Percentiles rank a stretch among this genome's conserved stretches.
Evolutionary conservation across 2,329 filamentous ascomycete genomes (phyloP).

Genomic region (Ophidiomyces ophidiicola): DNA sequence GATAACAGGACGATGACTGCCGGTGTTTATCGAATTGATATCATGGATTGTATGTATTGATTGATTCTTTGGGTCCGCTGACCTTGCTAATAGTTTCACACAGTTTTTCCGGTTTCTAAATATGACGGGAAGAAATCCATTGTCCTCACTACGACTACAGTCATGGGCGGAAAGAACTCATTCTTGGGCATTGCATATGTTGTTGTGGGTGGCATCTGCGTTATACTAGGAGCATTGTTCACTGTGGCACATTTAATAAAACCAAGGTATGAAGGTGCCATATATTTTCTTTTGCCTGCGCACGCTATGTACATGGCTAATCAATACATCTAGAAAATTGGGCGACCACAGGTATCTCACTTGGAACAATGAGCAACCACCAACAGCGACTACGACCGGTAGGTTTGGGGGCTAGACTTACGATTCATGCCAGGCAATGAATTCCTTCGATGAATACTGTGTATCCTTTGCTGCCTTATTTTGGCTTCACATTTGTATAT

Average conservation of each 20-base stretch:
- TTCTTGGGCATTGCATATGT: conserved; percentile 95
- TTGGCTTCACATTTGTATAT: neutral
- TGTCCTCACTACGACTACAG: conserved; percentile 74
- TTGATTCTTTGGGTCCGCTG: conserved; percentile 1
- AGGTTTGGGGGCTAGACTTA: conserved; percentile 20
- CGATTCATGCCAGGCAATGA: neutral
- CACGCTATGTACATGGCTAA: conserved; percentile 4
- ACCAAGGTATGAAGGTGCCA: conserved; percentile 52
- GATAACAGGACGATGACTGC: conserved; percentile 53
- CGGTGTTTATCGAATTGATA: conserved; percentile 65
- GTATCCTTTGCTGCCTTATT: neutral
- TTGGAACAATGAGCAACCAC: conserved; percentile 68
- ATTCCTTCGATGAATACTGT: neutral
- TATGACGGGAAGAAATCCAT: conserved; percentile 86
- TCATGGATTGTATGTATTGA: conserved; percentile 60
- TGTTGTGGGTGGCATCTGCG: conserved; percentile 84
- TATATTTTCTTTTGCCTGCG: neutral
- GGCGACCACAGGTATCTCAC: conserved; percentile 95
- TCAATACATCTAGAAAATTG: conserved; percentile 57
- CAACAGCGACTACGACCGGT: conserved; percentile 44
- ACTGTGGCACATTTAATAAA: conserved; percentile 82
- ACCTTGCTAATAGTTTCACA: conserved; percentile 21
- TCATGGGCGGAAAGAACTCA: conserved; percentile 88
- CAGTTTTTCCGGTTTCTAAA: conserved; percentile 66
- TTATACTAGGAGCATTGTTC: conserved; percentile 77